Evolutionary conservation across 352 stramenopile species (phyloP).

Genomic region (Pythium monospermum): DNA sequence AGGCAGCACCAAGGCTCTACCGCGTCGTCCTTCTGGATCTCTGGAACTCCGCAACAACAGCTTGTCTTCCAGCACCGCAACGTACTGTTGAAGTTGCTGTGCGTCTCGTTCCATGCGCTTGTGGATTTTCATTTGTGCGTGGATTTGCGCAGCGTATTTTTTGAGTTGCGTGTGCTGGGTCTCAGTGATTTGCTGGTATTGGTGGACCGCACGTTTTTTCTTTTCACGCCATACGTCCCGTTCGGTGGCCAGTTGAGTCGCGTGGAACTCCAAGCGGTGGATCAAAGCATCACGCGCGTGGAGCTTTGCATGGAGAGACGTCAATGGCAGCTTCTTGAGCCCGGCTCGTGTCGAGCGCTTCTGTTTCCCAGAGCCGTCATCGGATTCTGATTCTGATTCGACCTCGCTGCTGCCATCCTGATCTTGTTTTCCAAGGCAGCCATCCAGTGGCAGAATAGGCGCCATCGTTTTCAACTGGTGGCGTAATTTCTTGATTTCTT

Average conservation of each 20-base stretch:
- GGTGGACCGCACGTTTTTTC: constrained; percentile 22
- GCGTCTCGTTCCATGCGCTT: not conserved
- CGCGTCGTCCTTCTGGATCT: no score
- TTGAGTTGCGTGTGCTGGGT: constrained; percentile 33
- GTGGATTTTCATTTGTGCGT: not conserved
- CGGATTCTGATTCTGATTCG: constrained; percentile 10
- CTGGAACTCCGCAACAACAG: no score
- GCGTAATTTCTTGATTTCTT: constrained; percentile 28
- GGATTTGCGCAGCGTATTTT: constrained; percentile 22
- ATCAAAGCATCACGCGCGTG: constrained; percentile 31
- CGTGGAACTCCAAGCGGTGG: constrained; percentile 23
- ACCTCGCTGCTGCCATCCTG: no score
- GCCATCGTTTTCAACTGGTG: constrained; percentile 14
- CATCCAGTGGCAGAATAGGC: constrained; percentile 6
- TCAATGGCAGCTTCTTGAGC: constrained; percentile 27
- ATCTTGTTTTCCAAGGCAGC: not conserved
- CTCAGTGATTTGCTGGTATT: constrained; percentile 27
- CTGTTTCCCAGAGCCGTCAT: not conserved
- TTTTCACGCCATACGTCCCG: constrained; percentile 19
- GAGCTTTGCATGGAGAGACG: constrained; percentile 35
- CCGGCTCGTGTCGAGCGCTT: no score
- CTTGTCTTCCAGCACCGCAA: constrained; percentile 15
- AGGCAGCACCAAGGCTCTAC: no score
- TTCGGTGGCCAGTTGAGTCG: constrained; percentile 27
- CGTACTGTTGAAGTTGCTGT: constrained; percentile 7